phyloP scores from a whole-genome alignment of 140 eudicot species.

The Ambrosia hybrid region DNA sequence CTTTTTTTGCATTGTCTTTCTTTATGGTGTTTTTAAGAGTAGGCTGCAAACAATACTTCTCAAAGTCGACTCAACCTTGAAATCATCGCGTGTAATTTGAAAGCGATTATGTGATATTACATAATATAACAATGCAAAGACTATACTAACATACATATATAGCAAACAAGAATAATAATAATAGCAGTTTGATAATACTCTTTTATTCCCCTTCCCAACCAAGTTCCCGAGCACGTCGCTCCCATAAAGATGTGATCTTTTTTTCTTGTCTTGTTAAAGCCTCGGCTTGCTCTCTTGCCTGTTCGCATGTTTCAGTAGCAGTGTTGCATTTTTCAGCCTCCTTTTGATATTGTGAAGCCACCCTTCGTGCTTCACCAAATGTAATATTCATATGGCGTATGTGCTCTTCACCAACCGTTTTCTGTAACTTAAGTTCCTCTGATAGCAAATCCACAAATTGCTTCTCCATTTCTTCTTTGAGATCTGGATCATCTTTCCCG shows the following conservation, averaged over 20 bases:
- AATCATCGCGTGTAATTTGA: background rate
- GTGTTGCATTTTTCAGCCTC: conserved; percentile 89
- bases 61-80: background rate
- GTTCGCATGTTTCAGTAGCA: conserved; percentile 81
- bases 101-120: conserved; percentile 1
- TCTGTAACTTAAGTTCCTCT: conserved; percentile 65
- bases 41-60: background rate
- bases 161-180: conserved; percentile 12
- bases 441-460: conserved; percentile 71
- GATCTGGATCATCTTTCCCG: conserved; percentile 72
- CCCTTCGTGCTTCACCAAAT: conserved; percentile 67
- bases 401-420: conserved; percentile 57
- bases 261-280: conserved; percentile 71
- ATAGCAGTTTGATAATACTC: background rate
- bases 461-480: conserved; percentile 85
- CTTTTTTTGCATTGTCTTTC: background rate
- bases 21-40: background rate
- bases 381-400: conserved; percentile 67
- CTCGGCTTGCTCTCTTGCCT: conserved; percentile 64
- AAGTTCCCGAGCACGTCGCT: conserved; percentile 60
- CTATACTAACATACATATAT: conserved; percentile 17
- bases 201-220: conserved; percentile 69
- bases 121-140: background rate
- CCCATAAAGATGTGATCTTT: conserved; percentile 75
- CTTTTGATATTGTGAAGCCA: conserved; percentile 63